Conservation (phyloP, 345 rosid genomes). For the Eucalyptus marginata region DNA sequence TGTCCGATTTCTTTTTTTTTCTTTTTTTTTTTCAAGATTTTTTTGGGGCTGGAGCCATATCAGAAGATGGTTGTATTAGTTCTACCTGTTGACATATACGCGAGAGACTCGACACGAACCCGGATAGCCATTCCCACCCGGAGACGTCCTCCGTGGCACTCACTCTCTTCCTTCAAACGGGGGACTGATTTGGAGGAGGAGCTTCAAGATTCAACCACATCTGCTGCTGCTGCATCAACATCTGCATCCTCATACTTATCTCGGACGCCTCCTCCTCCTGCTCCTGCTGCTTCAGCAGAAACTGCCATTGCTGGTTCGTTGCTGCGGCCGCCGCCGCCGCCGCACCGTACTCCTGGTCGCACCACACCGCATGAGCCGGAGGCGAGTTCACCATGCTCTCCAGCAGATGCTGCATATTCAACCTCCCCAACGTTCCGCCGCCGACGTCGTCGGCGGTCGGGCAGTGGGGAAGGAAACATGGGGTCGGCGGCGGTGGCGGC, state of each 20-base stretch:
- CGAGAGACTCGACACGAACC: neutral
- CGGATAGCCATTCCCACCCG: neutral
- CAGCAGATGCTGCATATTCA: slow-evolving; percentile 39
- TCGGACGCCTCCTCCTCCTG: neutral
- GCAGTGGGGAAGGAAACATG: neutral
- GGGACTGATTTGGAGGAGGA: neutral
- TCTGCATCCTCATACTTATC: neutral
- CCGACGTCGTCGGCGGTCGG: neutral
- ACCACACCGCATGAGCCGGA: slow-evolving; percentile 26
- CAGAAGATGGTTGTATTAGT: neutral
- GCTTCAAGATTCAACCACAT: neutral
- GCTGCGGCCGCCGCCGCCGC: slow-evolving; percentile 5
- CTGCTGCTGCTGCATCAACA: neutral
- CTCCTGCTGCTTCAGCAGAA: neutral
- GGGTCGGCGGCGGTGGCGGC: neutral
- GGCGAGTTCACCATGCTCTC: slow-evolving; percentile 36
- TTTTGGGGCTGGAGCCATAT: neutral
- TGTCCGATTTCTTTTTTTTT: neutral
- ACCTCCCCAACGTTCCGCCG: neutral
- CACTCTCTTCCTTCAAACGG: neutral
- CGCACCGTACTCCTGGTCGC: slow-evolving; percentile 22
- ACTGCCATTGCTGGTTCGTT: neutral
- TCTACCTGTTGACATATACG: neutral
- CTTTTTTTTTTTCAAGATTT: neutral
- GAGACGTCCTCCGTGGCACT: neutral